phyloP scores from a whole-genome alignment of 495 filamentous ascomycete genomes.

The Viridothelium virens region DNA sequence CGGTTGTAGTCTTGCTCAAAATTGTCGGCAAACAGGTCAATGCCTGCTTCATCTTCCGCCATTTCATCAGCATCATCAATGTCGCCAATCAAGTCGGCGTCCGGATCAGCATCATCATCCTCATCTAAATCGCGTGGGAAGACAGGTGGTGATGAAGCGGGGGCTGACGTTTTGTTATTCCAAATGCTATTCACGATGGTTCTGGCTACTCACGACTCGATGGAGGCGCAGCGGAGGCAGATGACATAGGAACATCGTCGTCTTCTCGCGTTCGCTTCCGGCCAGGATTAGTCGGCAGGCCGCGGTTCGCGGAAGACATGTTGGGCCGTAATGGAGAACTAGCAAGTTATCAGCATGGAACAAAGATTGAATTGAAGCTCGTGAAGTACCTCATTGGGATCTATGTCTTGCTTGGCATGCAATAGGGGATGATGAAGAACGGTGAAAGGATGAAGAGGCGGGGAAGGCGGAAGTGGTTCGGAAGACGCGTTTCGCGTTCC shows the following conservation, averaged over 20 bases:
- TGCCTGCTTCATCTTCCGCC: conserved; percentile 89
- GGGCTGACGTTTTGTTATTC: conserved; percentile 30
- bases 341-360: background rate
- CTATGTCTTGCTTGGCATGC: background rate
- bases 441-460: conserved; percentile 9
- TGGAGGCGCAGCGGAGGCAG: conserved; percentile 59
- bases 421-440: background rate
- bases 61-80: conserved; percentile 92
- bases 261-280: conserved; percentile 82
- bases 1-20: conserved; percentile 78
- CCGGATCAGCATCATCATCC: conserved; percentile 66
- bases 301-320: conserved; percentile 82
- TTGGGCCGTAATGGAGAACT: conserved; percentile 78
- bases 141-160: conserved; percentile 49
- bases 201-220: conserved; percentile 54
- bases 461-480: conserved; percentile 19
- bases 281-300: conserved; percentile 49
- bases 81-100: conserved; percentile 65
- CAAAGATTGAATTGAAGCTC: background rate
- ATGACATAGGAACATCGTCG: conserved; percentile 51
- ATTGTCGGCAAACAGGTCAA: conserved; percentile 86
- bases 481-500: conserved; percentile 17
- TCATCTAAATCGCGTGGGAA: conserved; percentile 58
- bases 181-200: background rate
- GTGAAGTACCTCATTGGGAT: conserved; percentile 34